Conservation (phyloP, 768 basidiomycete genomes). For the Suillus subluteus region DNA sequence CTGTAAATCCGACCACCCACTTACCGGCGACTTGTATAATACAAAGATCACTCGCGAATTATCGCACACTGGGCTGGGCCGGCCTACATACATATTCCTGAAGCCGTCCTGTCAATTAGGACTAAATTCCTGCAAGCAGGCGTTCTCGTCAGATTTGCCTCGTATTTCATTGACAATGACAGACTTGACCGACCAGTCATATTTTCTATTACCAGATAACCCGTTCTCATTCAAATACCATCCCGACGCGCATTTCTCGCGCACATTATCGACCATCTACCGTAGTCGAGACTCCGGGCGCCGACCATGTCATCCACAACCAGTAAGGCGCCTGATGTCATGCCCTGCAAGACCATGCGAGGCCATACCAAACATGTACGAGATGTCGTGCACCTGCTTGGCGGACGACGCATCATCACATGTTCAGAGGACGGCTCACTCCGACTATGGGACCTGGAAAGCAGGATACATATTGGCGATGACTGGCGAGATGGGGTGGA, state of each 20-base stretch:
- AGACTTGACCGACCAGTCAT: background rate
- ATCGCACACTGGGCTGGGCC: no score
- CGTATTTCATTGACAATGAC: background rate
- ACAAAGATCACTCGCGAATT: no score
- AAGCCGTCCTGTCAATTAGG: background rate
- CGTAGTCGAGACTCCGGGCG: background rate
- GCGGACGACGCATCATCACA: background rate
- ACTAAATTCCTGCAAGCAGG: background rate
- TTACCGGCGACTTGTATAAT: no score
- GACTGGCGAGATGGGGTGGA: background rate
- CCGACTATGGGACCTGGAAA: no score
- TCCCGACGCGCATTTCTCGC: background rate
- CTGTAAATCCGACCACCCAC: no score
- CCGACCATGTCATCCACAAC: background rate
- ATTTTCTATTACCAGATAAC: background rate
- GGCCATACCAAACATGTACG: no score
- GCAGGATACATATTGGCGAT: background rate
- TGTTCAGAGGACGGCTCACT: no score
- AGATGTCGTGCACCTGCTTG: background rate
- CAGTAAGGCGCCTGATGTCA: no score
- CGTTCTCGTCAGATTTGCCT: background rate
- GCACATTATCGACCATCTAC: background rate
- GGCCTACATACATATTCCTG: background rate
- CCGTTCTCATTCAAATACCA: background rate
- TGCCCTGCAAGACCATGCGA: no score